Conservation (phyloP, 129 eudicot species). For the carrot (Daucus carota) region DH1_v3.0 NC_030382.2:49385501-49386000, state of each 20-base stretch:
- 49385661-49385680: neutral
- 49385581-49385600: neutral
- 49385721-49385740: slow-evolving; percentile 25
- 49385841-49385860: slow-evolving; percentile 11
- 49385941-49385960: neutral
- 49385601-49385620: neutral
- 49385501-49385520: slow-evolving; percentile 22
- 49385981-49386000: no score
- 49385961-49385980: slow-evolving; percentile 1
- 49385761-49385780: slow-evolving; percentile 16
- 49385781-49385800: neutral
- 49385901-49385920: slow-evolving; percentile 29
- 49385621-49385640: neutral
- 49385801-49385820: neutral
- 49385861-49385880: slow-evolving; percentile 48
- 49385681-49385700: slow-evolving; percentile 17
- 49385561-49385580: neutral
- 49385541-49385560: neutral
- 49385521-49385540: neutral
- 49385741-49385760: neutral
- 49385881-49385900: slow-evolving; percentile 40
- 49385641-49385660: neutral
- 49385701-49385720: slow-evolving; percentile 18
- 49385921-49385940: neutral
- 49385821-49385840: slow-evolving; percentile 2